Conservation (phyloP, 495 filamentous ascomycete species). For the Stereocaulon alpinum region DNA sequence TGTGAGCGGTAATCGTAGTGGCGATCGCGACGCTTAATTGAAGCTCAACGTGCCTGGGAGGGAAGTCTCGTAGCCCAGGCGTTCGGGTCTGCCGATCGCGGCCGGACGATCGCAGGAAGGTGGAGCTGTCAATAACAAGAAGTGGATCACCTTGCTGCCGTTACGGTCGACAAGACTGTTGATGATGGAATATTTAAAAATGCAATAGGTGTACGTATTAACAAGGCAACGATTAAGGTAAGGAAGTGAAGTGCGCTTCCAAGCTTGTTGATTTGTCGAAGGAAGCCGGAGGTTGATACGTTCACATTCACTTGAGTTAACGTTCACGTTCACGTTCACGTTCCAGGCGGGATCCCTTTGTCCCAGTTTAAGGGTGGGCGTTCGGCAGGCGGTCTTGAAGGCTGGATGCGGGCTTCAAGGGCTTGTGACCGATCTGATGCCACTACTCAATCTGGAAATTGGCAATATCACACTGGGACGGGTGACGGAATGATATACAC, state of each 20-base stretch:
- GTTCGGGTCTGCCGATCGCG: conserved; percentile 21
- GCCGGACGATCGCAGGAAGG: conserved; percentile 12
- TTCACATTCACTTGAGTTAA: too few relatives aligned
- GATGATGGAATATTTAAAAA: not conserved
- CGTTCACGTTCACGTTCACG: too few relatives aligned
- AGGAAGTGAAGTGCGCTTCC: not conserved
- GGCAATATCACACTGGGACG: not conserved
- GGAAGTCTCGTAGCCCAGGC: conserved; percentile 12
- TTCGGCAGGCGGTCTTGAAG: conserved; percentile 21
- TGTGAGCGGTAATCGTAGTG: not conserved
- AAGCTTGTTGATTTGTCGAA: conserved; percentile 6
- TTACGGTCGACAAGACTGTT: not conserved
- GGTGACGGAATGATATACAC: not conserved
- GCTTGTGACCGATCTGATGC: conserved; percentile 13
- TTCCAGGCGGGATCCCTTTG: conserved; percentile 16
- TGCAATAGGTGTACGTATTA: not conserved
- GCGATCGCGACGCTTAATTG: conserved; percentile 5
- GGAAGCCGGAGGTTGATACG: conserved; percentile 6
- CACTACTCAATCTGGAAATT: conserved; percentile 2
- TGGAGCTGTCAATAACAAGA: not conserved
- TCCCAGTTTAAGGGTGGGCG: conserved; percentile 20
- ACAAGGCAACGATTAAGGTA: not conserved
- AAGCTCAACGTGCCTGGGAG: conserved; percentile 7
- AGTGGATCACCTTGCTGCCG: conserved; percentile 6
- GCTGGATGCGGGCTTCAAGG: conserved; percentile 20